Evolutionary conservation across 1,284 basidiomycete species (phyloP), one percentile per base, ranked within the genome.

Genomic region (Agaricales sp.): DNA sequence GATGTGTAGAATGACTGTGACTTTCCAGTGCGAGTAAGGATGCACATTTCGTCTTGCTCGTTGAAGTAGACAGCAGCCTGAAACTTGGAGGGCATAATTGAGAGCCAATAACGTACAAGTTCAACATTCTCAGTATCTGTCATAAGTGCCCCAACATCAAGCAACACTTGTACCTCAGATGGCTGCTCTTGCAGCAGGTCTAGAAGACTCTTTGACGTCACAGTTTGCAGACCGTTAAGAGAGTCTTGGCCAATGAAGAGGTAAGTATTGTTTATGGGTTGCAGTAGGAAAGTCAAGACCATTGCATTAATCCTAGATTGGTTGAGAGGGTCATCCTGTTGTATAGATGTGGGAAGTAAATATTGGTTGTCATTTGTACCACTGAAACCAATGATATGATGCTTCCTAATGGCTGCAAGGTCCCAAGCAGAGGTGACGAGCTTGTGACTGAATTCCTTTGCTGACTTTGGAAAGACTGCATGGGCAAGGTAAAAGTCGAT

Each of bases 141-240:
- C 61, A 79, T 74, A 52, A 79, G 78, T 0, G 77, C 76, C 1
- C 77, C 77, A 12, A 78, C 72, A 37, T 78, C 76, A 14, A 80
- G 58, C n/a, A 78, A 54, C 1, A 78, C 73, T 6, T 61, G 64
- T 18, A 75, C 64, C 13, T 63, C 55, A 0, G 67, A 68, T 0
- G 51, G 35, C 50, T 73, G 64, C 0, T 47, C 3, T 1, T 62
- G 59, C 1, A 77, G 14, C 4, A 60, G 50, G 0, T 62, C 12
- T 1, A 79, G n/a, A 19, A 43, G 41, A 21, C 11, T n/a, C n/a
- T n/a, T 11, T n/a, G 30, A n/a, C 30, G 30, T 8, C 30, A 35
- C 11, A n/a, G 11, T 35, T 8, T 11, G 30, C 30, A 11, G 30
- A n/a, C 8, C 30, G n/a, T 35, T 35, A 35, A 35, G 11, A 35